Conservation (phyloP, 2,329 filamentous ascomycete genomes). For the Emergomyces africanus region DNA sequence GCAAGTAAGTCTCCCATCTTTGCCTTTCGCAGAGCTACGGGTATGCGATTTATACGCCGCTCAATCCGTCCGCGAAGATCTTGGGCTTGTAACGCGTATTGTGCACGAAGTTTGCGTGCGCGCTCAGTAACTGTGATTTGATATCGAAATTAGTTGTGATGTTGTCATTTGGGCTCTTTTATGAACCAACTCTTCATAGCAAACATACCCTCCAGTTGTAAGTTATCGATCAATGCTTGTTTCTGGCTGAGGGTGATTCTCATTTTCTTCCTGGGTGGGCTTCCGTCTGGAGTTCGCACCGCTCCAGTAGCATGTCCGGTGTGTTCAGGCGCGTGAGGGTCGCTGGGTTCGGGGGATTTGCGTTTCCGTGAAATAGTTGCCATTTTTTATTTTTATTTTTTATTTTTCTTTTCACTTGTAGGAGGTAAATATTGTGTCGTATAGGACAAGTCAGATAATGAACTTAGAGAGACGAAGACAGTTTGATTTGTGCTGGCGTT, state of each 20-base stretch:
- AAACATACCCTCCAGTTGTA: slow-evolving; percentile 70
- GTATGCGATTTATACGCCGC: slow-evolving; percentile 86
- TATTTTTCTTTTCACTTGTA: neutral
- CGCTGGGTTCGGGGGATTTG: slow-evolving; percentile 23
- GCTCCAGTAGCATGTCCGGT: slow-evolving; percentile 27
- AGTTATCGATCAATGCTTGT: slow-evolving; percentile 74
- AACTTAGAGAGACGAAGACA: neutral
- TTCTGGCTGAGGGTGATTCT: slow-evolving; percentile 61
- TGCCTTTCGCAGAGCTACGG: slow-evolving; percentile 60
- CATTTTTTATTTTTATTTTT: slow-evolving; percentile 17
- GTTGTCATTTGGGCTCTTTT: neutral
- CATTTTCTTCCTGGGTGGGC: slow-evolving; percentile 50
- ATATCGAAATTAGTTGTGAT: neutral
- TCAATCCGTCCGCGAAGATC: slow-evolving; percentile 76
- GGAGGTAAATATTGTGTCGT: neutral
- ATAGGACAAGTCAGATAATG: neutral
- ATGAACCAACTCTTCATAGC: neutral
- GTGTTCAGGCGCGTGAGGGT: slow-evolving; percentile 10
- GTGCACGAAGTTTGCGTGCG: slow-evolving; percentile 72
- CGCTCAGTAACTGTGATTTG: slow-evolving; percentile 65
- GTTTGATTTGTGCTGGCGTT: neutral
- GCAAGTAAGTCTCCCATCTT: slow-evolving; percentile 71
- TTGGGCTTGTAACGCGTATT: slow-evolving; percentile 79
- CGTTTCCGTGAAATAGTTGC: slow-evolving; percentile 25
- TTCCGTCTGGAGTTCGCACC: slow-evolving; percentile 34